A percentile compares a stretch with the other conserved stretches of the same genome.
phyloP scores from a whole-genome alignment of 2,329 filamentous ascomycete genomes.

The Ophioceras dolichostomum region DNA sequence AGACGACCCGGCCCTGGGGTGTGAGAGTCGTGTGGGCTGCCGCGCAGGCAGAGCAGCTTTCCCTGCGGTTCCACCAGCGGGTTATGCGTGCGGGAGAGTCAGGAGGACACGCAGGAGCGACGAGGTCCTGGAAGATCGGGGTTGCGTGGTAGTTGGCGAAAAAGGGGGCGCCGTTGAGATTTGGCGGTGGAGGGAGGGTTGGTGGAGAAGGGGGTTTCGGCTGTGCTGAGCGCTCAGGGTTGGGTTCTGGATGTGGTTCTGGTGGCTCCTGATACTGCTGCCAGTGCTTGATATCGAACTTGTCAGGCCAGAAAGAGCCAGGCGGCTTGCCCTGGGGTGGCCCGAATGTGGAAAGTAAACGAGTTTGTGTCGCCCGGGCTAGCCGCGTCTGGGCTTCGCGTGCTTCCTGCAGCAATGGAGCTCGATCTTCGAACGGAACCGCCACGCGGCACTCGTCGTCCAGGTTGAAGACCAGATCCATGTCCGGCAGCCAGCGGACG shows the following conservation, averaged over 20 bases:
- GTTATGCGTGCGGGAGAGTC: conserved; percentile 27
- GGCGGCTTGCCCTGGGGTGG: background rate
- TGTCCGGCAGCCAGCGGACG: conserved; percentile 31
- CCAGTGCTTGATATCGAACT: background rate
- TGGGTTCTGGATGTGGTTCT: too few species aligned
- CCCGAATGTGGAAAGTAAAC: too few species aligned
- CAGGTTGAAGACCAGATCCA: conserved; percentile 39
- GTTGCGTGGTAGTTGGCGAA: conserved; percentile 11
- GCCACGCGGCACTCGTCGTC: conserved; percentile 37
- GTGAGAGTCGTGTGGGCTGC: conserved; percentile 20
- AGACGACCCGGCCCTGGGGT: conserved; percentile 23
- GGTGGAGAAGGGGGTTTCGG: too few species aligned
- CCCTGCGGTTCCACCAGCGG: conserved; percentile 26
- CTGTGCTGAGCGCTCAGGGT: background rate
- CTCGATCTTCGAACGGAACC: conserved; percentile 27
- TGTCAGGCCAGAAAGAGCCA: background rate
- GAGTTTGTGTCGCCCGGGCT: conserved; percentile 14
- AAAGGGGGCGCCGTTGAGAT: conserved; percentile 2
- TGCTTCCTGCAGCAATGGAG: conserved; percentile 17
- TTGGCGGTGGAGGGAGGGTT: too few species aligned
- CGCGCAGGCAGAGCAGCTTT: conserved; percentile 18
- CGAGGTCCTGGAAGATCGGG: conserved; percentile 21
- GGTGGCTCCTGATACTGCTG: too few species aligned
- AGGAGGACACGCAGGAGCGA: conserved; percentile 30
- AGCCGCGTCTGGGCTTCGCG: conserved; percentile 9